Base-by-base conservation (phyloP, 2,329 filamentous ascomycete species). In the Sclerotiophoma versabilis region DNA sequence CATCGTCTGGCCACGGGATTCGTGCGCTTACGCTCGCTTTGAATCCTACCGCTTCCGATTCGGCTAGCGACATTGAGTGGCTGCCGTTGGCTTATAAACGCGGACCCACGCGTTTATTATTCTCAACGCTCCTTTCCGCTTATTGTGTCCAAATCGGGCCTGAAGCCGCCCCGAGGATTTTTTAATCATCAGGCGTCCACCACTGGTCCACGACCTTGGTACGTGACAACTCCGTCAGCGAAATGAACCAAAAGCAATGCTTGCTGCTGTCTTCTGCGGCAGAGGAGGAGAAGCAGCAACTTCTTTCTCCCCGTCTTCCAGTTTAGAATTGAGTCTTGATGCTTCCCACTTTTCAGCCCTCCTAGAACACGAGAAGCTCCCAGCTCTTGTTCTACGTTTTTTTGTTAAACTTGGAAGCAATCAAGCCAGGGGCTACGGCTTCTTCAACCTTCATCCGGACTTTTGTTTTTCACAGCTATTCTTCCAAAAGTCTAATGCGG, bases 61-160 rank as follows among this genome's bases (percentile, higher is more conserved):
- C 51, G 58, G 51, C 49, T 62, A 57, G 58, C 51, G 42, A 50
- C 38, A 56, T 56, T 59, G 45, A 49, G 33, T 46, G 39, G 53
- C 42, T 49, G 41, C 45, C 42, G 49, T 59, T 54, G 46, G 50
- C 37, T 44, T 39, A 41, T 58, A 62, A 57, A 59, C 60, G 62
- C 60, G 62, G 62, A 63, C 51, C 51, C 54, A 58, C 56, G 58
- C 60, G 60, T 57, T 59, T 58, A 53, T 57, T 57, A 48, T 53
- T 49, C 32, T 36, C 45, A 54, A 49, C 51, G 45, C 27, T 36
- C 26, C 27, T 14, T 43, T 37, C 37, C 45, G 45, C 44, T 27
- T 39, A 22, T 23, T 30, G 39, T 39, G 39, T 20, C 51, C 20
- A 25, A 44, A 43, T 39, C 22, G 15, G 34, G 50, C 19, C 26